These are phyloP conservation scores for Monosporozyma unispora DNA, from an alignment of 805 yeast genomes.

Conservation along the genomic window DNA sequence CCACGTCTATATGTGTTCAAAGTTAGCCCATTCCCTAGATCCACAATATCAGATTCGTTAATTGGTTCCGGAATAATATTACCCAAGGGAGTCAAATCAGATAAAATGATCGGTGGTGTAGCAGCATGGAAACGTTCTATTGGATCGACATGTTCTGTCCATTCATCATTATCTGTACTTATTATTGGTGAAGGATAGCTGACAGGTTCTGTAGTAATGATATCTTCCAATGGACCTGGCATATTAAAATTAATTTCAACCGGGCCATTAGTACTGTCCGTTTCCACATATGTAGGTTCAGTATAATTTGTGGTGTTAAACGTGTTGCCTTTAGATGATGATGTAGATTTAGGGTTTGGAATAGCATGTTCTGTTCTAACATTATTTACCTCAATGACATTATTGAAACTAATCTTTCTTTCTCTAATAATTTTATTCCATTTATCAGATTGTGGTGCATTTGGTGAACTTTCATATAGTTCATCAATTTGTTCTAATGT, in stretches of 20 bases:
- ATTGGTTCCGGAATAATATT: not conserved
- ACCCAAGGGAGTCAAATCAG: not conserved
- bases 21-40: conserved; percentile 31
- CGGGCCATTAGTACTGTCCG: not conserved
- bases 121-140: not conserved
- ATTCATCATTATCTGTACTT: not conserved
- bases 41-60: conserved; percentile 15
- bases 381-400: not conserved
- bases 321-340: not conserved
- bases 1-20: conserved; percentile 29
- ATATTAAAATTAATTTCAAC: not conserved
- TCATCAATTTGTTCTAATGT: conserved; percentile 77
- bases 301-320: not conserved
- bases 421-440: conserved; percentile 31
- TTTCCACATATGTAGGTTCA: not conserved
- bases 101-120: not conserved
- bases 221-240: not conserved
- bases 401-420: conserved; percentile 1
- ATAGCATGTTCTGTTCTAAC: not conserved
- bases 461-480: conserved; percentile 52
- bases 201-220: not conserved
- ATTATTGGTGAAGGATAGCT: not conserved
- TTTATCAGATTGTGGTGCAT: conserved; percentile 41
- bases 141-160: not conserved
- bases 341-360: not conserved